Evolutionary conservation across 2,329 filamentous ascomycete genomes (phyloP).

Genomic region (Penicillium olsonii): DNA sequence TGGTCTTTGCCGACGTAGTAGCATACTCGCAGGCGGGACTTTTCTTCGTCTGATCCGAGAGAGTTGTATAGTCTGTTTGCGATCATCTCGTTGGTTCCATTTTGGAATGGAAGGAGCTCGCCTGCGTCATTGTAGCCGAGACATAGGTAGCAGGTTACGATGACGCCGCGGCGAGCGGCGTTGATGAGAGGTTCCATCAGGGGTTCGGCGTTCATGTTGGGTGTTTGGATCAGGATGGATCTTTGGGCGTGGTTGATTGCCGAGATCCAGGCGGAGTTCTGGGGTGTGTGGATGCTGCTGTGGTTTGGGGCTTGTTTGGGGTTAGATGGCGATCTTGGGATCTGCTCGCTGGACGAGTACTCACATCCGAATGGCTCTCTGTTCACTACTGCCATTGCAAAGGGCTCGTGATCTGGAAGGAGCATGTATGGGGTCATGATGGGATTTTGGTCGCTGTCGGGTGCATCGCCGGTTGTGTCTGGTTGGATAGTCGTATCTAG

Average conservation of each 20-base stretch:
- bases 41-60: conserved; percentile 55
- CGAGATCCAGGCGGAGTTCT: conserved; percentile 75
- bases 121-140: conserved; percentile 79
- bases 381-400: conserved; percentile 73
- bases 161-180: conserved; percentile 67
- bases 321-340: not conserved
- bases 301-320: conserved; percentile 54
- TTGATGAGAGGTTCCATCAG: conserved; percentile 64
- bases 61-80: conserved; percentile 60
- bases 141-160: conserved; percentile 71
- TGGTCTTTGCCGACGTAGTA: conserved; percentile 78
- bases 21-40: conserved; percentile 59
- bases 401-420: conserved; percentile 53
- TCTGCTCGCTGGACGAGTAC: conserved; percentile 1
- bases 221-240: conserved; percentile 75
- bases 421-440: conserved; percentile 69
- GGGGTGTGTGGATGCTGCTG: conserved; percentile 63
- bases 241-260: conserved; percentile 64
- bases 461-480: conserved; percentile 54
- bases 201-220: conserved; percentile 72
- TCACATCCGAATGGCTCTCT: conserved; percentile 64
- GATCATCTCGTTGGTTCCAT: conserved; percentile 73
- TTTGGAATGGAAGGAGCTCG: conserved; percentile 73
- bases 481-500: conserved; percentile 57
- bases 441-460: conserved; percentile 54